These are phyloP conservation scores for Lolium perenne DNA, from an alignment of 176 grass and related monocot species.

Conservation along the genomic window DNA sequence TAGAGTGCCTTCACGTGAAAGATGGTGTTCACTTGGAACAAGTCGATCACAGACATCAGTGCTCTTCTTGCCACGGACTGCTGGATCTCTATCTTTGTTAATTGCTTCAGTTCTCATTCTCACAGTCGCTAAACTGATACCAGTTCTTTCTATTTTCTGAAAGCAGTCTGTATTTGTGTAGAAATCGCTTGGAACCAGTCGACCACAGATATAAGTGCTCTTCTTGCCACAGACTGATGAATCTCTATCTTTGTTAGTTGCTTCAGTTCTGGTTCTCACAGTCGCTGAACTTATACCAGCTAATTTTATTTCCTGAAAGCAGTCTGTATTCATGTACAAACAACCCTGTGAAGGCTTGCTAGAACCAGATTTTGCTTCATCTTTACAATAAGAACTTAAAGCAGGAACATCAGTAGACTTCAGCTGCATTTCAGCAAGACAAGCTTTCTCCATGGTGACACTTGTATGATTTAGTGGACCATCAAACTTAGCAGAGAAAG, in stretches of 20 bases:
- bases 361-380: conserved; percentile 37
- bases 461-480: conserved; percentile 19
- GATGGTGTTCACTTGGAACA: conserved; percentile 7
- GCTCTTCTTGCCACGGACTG: conserved; percentile 34
- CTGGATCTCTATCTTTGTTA: conserved; percentile 26
- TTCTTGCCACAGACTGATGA: conserved; percentile 28
- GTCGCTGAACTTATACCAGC: conserved; percentile 9
- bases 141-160: conserved; percentile 28
- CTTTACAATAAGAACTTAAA: conserved; percentile 41
- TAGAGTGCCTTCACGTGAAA: conserved; percentile 39
- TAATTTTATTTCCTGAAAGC: conserved; percentile 28
- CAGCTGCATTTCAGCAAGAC: conserved; percentile 39
- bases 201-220: conserved; percentile 29
- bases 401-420: conserved; percentile 7
- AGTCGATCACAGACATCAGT: conserved; percentile 23
- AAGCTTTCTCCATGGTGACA: conserved; percentile 28
- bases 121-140: conserved; percentile 12
- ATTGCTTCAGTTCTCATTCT: conserved; percentile 47
- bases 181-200: conserved; percentile 21
- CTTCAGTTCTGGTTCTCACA: conserved; percentile 48
- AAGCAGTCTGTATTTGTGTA: conserved; percentile 20
- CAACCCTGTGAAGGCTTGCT: conserved; percentile 29
- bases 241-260: conserved; percentile 26
- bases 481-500: neutral
- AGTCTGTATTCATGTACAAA: conserved; percentile 30